phyloP scores from a whole-genome alignment of 805 yeast species.

The Ascoidea rubescens region DNA sequence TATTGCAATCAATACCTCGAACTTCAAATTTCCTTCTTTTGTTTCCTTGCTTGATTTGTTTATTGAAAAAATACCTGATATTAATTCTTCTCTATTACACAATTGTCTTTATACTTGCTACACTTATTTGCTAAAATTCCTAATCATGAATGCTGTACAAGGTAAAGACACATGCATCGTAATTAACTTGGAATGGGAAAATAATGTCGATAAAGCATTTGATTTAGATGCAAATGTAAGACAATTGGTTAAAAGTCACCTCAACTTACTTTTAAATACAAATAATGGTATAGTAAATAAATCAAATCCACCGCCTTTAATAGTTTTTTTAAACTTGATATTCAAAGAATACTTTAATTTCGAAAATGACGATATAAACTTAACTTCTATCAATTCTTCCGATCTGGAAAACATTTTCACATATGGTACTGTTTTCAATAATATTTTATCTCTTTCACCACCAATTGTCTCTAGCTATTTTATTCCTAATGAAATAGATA shows the following conservation, averaged over 20 bases:
- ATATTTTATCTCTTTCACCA: constrained; percentile 16
- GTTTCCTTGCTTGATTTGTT: too few species aligned
- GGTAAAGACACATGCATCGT: constrained; percentile 40
- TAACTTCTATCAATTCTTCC: too few species aligned
- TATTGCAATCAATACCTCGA: too few species aligned
- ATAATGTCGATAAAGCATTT: constrained; percentile 54
- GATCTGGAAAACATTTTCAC: background rate
- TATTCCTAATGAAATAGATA: background rate
- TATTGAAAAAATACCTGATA: too few species aligned
- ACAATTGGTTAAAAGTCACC: constrained; percentile 12
- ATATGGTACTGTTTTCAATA: constrained; percentile 14
- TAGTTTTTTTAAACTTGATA: constrained; percentile 17
- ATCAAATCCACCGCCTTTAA: background rate
- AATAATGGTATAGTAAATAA: too few species aligned
- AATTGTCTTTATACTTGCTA: constrained; percentile 27
- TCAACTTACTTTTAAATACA: constrained; percentile 6
- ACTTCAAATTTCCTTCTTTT: too few species aligned
- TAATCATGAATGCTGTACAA: constrained; percentile 53
- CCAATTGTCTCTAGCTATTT: constrained; percentile 5
- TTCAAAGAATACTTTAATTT: constrained; percentile 17
- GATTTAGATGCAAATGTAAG: constrained; percentile 44
- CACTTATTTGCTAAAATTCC: constrained; percentile 38
- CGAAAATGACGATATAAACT: background rate
- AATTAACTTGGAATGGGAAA: constrained; percentile 62
- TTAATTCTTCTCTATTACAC: too few species aligned